Evolutionary conservation across 2,329 filamentous ascomycete species (phyloP).

Genomic region (Ascochyta rabiei): DNA sequence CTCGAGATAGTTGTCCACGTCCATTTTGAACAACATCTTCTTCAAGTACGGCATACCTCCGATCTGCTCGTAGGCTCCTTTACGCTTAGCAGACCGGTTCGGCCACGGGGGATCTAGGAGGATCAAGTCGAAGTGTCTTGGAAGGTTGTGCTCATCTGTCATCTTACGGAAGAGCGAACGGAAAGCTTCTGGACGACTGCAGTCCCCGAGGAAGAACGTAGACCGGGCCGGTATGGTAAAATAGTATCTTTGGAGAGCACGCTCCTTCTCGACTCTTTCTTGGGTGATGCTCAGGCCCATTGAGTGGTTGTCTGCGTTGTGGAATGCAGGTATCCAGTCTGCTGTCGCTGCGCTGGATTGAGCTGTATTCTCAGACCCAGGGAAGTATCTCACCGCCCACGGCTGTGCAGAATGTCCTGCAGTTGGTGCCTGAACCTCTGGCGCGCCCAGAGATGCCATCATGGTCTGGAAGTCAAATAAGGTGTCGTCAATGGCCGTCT

Average conservation of each 20-base stretch:
- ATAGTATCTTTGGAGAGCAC: slow-evolving; percentile 24
- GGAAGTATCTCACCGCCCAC: slow-evolving; percentile 35
- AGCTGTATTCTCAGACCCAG: slow-evolving; percentile 23
- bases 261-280: slow-evolving; percentile 1
- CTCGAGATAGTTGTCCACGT: slow-evolving; percentile 53
- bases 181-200: slow-evolving; percentile 44
- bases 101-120: slow-evolving; percentile 83
- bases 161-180: slow-evolving; percentile 45
- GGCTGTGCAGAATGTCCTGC: slow-evolving; percentile 20
- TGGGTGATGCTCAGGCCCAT: slow-evolving; percentile 34
- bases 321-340: slow-evolving; percentile 36
- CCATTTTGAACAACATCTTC: slow-evolving; percentile 49
- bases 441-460: slow-evolving; percentile 43
- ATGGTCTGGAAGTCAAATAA: slow-evolving; percentile 42
- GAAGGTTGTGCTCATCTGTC: slow-evolving; percentile 50
- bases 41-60: slow-evolving; percentile 56
- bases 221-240: slow-evolving; percentile 58
- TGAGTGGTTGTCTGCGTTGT: slow-evolving; percentile 35
- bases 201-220: slow-evolving; percentile 58
- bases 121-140: slow-evolving; percentile 67
- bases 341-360: slow-evolving; percentile 10
- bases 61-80: slow-evolving; percentile 56
- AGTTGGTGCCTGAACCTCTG: slow-evolving; percentile 28
- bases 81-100: slow-evolving; percentile 73
- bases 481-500: slow-evolving; percentile 32